Conservation (phyloP, 805 yeast genomes). For the Candida ulmi region DNA sequence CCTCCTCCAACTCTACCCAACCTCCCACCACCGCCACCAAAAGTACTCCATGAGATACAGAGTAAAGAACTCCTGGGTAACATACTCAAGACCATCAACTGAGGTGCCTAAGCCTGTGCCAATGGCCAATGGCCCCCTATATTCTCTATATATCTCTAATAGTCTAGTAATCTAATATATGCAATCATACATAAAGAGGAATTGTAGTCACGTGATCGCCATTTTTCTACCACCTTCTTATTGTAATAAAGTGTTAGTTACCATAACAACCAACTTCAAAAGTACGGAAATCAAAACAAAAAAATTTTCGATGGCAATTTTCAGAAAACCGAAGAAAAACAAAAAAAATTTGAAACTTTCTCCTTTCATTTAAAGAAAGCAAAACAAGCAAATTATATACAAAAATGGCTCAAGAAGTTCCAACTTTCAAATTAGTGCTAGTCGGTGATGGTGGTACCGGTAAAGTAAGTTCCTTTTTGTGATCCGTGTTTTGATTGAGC, state of each 20-base stretch:
- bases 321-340: background rate
- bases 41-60: slow-evolving; percentile 11
- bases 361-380: background rate
- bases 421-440: slow-evolving; percentile 95
- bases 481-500: no score
- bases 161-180: background rate
- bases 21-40: slow-evolving; percentile 22
- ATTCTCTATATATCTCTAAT: no score
- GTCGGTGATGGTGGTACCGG: slow-evolving; percentile 99
- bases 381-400: background rate
- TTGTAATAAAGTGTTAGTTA: background rate
- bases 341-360: background rate
- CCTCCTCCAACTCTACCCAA: slow-evolving; percentile 20
- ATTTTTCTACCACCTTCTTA: background rate
- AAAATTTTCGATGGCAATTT: slow-evolving; percentile 10
- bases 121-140: no score
- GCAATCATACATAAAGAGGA: no score
- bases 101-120: no score
- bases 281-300: slow-evolving; percentile 1
- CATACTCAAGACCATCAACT: slow-evolving; percentile 16
- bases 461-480: slow-evolving; percentile 51
- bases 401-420: slow-evolving; percentile 71
- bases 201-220: background rate
- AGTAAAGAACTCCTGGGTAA: slow-evolving; percentile 14
- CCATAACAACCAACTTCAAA: background rate